Base-by-base conservation (phyloP, 768 basidiomycete species). In the Krasilnikovozyma curviuscula region DNA sequence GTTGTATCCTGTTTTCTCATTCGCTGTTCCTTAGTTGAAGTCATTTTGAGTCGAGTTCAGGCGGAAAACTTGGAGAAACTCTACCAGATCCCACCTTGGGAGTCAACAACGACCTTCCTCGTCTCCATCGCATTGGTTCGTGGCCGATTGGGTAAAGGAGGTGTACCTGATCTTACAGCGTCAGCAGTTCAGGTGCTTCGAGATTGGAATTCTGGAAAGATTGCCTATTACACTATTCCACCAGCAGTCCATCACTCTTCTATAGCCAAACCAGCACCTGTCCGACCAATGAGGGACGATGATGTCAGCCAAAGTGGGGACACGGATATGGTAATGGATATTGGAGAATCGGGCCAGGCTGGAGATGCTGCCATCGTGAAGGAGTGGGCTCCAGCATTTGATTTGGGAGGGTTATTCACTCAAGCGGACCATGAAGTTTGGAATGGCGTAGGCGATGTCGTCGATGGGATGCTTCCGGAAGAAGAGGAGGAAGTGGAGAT, bases 181-280 rank as follows among this genome's bases (percentile, higher is more conserved):
- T 74, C 85, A 0, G 85, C 89, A 0, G 77, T 83, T 28, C 76
- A 79, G 13, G 72, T 95, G 21, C 64, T 95, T 1, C 74, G 70
- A 41, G 88, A 98, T 61, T 98, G 91, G 89, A 95, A 95, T 58
- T 76, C 83, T 49, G 86, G 93, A 62, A 91, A 85, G 60, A 91
- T 95, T 10, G 81, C 83, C 0, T 97, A 83, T 66, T 83, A 72
- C 66, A 83, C 85, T 4, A 61, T 68, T 2, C 85, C 88, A 8
- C 88, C 91, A 0, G 59, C 68, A 7, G 61, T 83, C 2, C 84
- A 89, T 61, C 79, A 83, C 0, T 83, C 83, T 1, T 70, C 74
- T 28, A 70, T 43, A 13, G 46, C 32, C 40, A 23, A 38, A 29
- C 42, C 52, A 18, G 52, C 57, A 9, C 30, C 49, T 3, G 39